Conservation (phyloP, 1,284 basidiomycete species). For the Bondarzewia mesenterica region DNA sequence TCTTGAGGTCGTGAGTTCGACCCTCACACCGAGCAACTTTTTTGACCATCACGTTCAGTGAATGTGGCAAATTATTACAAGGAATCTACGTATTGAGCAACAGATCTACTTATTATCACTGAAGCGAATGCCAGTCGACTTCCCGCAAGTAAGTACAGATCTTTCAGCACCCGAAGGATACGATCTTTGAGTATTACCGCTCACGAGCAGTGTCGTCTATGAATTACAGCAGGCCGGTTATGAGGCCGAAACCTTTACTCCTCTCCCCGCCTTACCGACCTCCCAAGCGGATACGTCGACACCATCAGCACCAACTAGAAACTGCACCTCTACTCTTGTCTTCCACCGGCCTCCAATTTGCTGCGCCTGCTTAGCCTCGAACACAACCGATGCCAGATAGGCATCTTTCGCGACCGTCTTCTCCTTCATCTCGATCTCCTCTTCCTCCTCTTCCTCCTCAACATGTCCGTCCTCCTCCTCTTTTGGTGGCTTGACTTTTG, state of each 20-base stretch:
- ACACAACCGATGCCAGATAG: conserved; percentile 45
- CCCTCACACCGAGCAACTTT: background rate
- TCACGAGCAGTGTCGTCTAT: background rate
- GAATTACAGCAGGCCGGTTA: background rate
- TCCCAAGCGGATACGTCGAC: conserved; percentile 43
- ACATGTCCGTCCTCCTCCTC: conserved; percentile 48
- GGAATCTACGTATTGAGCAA: too few relatives aligned
- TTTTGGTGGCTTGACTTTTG: conserved; percentile 49
- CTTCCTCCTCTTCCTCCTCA: conserved; percentile 45
- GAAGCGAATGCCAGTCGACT: background rate
- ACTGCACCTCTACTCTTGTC: conserved; percentile 56
- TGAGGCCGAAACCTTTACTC: background rate
- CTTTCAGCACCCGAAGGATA: background rate
- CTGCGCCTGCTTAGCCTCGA: conserved; percentile 42
- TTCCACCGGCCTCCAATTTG: conserved; percentile 40
- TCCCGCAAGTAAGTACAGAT: background rate
- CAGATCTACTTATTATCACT: background rate
- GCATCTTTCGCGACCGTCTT: conserved; percentile 57
- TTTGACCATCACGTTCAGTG: background rate
- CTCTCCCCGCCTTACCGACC: conserved; percentile 29
- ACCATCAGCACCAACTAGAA: conserved; percentile 42
- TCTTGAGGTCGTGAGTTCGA: conserved; percentile 3
- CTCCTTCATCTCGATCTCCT: conserved; percentile 55
- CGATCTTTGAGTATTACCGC: background rate
- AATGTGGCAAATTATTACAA: too few relatives aligned